A percentile compares a stretch with the other conserved stretches of the same genome.
Conservation (phyloP, 1,284 basidiomycete species). For the Neotropicomus parvogracilis region DNA sequence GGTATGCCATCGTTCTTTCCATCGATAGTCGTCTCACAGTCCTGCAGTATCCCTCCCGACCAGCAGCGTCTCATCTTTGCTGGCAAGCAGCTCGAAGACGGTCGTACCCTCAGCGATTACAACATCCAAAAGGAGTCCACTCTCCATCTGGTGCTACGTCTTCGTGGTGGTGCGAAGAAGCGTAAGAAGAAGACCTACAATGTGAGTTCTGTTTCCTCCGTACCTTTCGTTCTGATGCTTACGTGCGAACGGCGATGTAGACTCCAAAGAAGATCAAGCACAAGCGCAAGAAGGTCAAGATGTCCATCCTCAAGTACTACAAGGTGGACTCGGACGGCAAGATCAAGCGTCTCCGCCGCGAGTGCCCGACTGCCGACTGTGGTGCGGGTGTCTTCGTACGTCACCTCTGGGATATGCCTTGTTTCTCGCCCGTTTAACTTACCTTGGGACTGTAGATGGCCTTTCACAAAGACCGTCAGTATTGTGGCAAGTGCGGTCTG, state of each 20-base stretch:
- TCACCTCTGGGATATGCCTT: constrained; percentile 10
- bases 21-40: constrained; percentile 1
- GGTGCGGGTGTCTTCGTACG: constrained; percentile 93
- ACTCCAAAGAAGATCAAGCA: constrained; percentile 99
- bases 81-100: constrained; percentile 97
- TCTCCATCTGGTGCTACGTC: constrained; percentile 92
- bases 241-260: constrained; percentile 38
- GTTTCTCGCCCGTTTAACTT: neutral
- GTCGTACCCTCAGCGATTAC: constrained; percentile 87
- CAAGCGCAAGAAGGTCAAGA: constrained; percentile 99
- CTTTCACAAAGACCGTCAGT: constrained; percentile 93
- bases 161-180: constrained; percentile 98
- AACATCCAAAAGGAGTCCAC: constrained; percentile 97
- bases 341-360: constrained; percentile 97
- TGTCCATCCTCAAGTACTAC: constrained; percentile 99
- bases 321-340: constrained; percentile 99
- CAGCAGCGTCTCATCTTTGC: constrained; percentile 98
- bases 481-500: constrained; percentile 91
- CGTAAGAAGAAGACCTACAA: constrained; percentile 99
- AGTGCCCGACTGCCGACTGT: constrained; percentile 89
- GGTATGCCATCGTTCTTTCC: constrained; percentile 45
- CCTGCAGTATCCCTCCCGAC: constrained; percentile 81
- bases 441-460: constrained; percentile 63
- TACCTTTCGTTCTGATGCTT: constrained; percentile 7
- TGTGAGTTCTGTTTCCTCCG: constrained; percentile 39